Evolutionary conservation across 2,329 filamentous ascomycete species (phyloP).

Genomic region (Aspergillus arachidicola): DNA sequence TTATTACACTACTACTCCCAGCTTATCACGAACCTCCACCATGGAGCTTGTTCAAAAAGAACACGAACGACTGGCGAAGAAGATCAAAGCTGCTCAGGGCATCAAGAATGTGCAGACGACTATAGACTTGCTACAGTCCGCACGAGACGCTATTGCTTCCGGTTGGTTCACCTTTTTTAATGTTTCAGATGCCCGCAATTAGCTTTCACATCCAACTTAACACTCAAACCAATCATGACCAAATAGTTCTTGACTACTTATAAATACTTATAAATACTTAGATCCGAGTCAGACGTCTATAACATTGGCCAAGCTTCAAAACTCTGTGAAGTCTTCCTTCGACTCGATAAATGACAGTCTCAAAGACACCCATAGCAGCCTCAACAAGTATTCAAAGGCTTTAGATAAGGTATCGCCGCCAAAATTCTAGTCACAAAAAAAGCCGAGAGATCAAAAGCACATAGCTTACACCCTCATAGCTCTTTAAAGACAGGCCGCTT

Average conservation of each 20-base stretch:
- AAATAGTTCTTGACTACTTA: conserved; percentile 9
- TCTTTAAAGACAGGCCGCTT: conserved; percentile 68
- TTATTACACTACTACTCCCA: not conserved
- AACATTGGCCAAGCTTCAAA: conserved; percentile 81
- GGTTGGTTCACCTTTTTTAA: conserved; percentile 53
- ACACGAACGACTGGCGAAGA: conserved; percentile 70
- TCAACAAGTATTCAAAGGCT: conserved; percentile 81
- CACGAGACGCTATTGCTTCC: conserved; percentile 71
- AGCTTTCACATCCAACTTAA: not conserved
- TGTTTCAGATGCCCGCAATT: not conserved
- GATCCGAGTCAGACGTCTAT: conserved; percentile 72
- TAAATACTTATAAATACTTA: conserved; percentile 28
- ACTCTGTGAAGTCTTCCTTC: conserved; percentile 78
- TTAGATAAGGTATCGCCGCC: conserved; percentile 69
- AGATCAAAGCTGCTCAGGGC: conserved; percentile 68
- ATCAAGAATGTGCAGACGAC: conserved; percentile 81
- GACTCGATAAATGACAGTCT: conserved; percentile 79
- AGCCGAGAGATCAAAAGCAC: not conserved
- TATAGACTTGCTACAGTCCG: conserved; percentile 73
- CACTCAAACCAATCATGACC: not conserved
- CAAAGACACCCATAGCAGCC: conserved; percentile 78
- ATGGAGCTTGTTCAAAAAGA: conserved; percentile 74
- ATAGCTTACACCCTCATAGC: conserved; percentile 41
- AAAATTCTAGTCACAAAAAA: not conserved
- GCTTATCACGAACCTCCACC: conserved; percentile 13